Conservation (phyloP, 129 eudicot genomes). For the Daucus carota region DNA sequence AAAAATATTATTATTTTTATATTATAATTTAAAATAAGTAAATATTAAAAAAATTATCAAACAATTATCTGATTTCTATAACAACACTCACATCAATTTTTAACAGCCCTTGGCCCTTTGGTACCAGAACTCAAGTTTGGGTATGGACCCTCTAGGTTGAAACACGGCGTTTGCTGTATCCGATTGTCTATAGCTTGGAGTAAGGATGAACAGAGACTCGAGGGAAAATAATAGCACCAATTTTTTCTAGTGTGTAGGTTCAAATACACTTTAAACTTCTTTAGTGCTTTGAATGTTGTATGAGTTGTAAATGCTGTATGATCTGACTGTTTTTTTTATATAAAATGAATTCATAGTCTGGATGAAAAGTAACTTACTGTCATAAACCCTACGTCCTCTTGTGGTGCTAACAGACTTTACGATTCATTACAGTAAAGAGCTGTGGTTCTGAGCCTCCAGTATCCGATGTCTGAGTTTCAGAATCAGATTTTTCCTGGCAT, state of each 20-base stretch:
- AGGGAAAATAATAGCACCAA: not conserved
- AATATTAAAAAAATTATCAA: too few species aligned
- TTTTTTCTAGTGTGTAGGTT: not conserved
- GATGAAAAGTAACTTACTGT: not conserved
- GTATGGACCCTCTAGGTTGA: not conserved
- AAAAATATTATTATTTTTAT: too few species aligned
- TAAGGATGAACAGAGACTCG: not conserved
- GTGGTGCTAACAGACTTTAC: not conserved
- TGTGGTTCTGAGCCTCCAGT: not conserved
- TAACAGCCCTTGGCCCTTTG: too few species aligned
- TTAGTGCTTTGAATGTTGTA: not conserved
- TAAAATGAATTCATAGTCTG: not conserved
- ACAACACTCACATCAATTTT: too few species aligned
- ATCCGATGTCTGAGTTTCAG: not conserved
- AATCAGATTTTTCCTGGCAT: not conserved
- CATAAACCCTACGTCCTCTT: not conserved
- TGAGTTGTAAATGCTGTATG: too few species aligned
- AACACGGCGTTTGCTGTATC: not conserved
- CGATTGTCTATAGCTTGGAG: not conserved
- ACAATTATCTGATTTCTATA: too few species aligned
- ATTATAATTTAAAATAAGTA: too few species aligned
- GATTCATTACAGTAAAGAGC: not conserved
- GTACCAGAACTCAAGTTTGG: not conserved
- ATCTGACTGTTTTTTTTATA: not conserved
- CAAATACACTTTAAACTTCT: not conserved